Evolutionary conservation across 2,329 filamentous ascomycete species (phyloP), one percentile per base, ranked within the genome.

Genomic region (Cordyceps militaris): DNA sequence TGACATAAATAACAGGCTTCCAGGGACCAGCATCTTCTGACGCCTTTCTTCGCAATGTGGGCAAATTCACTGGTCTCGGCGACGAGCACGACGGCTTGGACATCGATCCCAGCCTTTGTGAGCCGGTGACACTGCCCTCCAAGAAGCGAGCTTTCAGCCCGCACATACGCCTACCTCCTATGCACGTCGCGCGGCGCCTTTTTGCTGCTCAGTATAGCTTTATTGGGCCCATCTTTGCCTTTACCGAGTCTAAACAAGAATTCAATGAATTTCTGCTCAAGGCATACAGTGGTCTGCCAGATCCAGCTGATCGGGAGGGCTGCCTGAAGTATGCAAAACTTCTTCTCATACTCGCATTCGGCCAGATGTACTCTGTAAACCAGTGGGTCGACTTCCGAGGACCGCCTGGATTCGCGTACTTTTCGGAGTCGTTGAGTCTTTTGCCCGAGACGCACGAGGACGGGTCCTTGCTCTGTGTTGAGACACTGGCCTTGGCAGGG

Each of bases 181-280:
- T 75, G 11, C 76, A 80, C 32, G 75, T 79, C 61, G 79, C 79
- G 0, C 77, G 76, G 53, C 70, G 77, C 14, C 69, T 79, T 2
- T 81, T 78, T 59, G 71, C 73, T 28, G 76, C 78, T 0, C 80
- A 83, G 58, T 79, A 82, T 64, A 73, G 73, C 34, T 82, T 80
- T 56, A 81, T 83, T 19, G 80, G 80, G 11, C 81, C 79, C 14
- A 83, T 83, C 10, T 82, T 83, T 59, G 76, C 77, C 11, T 78
- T 82, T 46, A 73, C 77, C 0, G 73, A 77, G 26, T 76, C 77
- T 2, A 62, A 61, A 0, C 64, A 69, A 3, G 65, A 72, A 16
- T 81, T 82, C 54, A 77, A 81, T 59, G 63, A 67, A 36, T 70
- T 75, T 26, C 68, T 82, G 0, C 60, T 70, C 14, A 65, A 71